Percentiles rank a stretch among this genome's conserved stretches.
These are phyloP conservation scores for Aspergillus brasiliensis DNA, from an alignment of 2,329 filamentous ascomycete species.

Conservation along the genomic window DNA sequence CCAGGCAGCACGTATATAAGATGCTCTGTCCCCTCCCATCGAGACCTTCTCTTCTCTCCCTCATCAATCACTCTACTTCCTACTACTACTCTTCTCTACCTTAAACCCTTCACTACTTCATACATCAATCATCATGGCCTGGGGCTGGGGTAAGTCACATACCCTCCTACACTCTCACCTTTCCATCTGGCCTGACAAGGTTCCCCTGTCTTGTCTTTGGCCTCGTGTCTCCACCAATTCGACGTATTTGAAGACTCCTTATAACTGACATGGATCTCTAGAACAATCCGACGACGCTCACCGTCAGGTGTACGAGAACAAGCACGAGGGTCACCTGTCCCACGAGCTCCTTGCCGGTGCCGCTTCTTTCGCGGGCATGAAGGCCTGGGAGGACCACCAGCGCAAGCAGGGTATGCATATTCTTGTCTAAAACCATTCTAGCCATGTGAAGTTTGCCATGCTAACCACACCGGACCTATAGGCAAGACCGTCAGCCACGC, in stretches of 20 bases:
- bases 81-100: constrained; percentile 6
- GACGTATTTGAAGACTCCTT: not conserved
- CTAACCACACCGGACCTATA: constrained; percentile 30
- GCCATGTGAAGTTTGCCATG: not conserved
- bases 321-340: constrained; percentile 65
- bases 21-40: not conserved
- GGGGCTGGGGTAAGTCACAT: constrained; percentile 35
- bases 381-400: constrained; percentile 75
- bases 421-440: not conserved
- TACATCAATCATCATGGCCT: constrained; percentile 35
- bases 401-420: constrained; percentile 62
- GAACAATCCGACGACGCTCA: constrained; percentile 57
- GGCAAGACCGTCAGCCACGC: constrained; percentile 71
- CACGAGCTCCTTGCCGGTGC: constrained; percentile 77
- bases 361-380: constrained; percentile 78
- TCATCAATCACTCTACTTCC: constrained; percentile 2
- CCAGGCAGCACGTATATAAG: constrained; percentile 7
- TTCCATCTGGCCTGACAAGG: not conserved
- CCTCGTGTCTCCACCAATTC: not conserved
- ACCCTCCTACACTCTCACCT: not conserved
- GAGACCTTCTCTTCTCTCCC: not conserved
- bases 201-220: not conserved
- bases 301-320: constrained; percentile 54
- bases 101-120: not conserved
- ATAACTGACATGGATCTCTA: constrained; percentile 25